Evolutionary conservation across 2,329 filamentous ascomycete species (phyloP).

Genomic region (Pseudogymnoascus sp.): DNA sequence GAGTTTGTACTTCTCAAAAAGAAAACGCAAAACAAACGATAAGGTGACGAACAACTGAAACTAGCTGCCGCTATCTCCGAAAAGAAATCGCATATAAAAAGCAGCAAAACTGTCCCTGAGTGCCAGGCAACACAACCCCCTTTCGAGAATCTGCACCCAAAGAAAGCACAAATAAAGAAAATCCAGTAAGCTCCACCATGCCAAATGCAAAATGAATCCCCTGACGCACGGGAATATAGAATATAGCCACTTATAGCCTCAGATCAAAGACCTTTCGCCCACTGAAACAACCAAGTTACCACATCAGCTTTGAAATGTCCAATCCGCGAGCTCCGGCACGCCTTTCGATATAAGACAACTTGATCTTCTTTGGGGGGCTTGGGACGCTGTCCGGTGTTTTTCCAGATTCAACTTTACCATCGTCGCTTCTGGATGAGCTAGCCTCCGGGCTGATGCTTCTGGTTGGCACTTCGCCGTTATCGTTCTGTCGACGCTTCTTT

Average conservation of each 20-base stretch:
- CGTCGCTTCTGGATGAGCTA: not conserved
- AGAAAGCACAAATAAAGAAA: not conserved
- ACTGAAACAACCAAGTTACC: not conserved
- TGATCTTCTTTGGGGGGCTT: not conserved
- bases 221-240: not conserved
- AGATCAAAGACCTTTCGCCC: not conserved
- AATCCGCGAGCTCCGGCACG: not conserved
- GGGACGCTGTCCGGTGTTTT: not conserved
- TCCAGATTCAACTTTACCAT: not conserved
- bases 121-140: not conserved
- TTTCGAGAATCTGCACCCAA: not conserved
- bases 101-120: not conserved
- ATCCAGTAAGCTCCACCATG: not conserved
- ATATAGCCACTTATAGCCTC: not conserved
- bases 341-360: not conserved
- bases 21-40: not conserved
- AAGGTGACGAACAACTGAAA: conserved; percentile 2
- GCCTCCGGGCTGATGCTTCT: not conserved
- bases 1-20: not conserved
- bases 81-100: conserved; percentile 2
- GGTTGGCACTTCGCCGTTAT: not conserved
- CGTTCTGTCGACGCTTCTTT: not conserved
- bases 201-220: not conserved
- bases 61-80: not conserved
- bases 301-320: not conserved